Evolutionary conservation across 768 basidiomycete species (phyloP), one percentile per base, ranked within the genome.

Genomic region (Termitomyces sp.): DNA sequence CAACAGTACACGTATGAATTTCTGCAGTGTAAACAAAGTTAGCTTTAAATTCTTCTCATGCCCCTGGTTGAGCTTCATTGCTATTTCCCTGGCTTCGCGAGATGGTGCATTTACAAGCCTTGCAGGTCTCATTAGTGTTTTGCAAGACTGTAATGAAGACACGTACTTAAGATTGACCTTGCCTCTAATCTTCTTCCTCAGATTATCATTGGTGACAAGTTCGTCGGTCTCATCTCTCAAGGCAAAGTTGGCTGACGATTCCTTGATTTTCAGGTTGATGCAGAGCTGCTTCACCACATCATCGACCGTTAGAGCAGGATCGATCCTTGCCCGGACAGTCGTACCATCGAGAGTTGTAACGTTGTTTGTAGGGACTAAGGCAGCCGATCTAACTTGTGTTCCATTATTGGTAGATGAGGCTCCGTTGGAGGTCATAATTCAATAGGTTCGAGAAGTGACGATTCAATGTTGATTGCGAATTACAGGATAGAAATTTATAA

Each of bases 281-380:
- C 91, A 92, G 10, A 94, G 80, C 69, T 92, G 90, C 56, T 83
- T 85, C 52, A 94, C 81, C 56, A 94, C 92, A 68, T 94, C 92
- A 53, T 89, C 85, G 52, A 92, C 92, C 6, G 87, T 84, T 32
- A 93, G 77, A 5, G 90, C 86, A 16, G 89, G 88, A 67, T 94
- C 92, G 62, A 94, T 94, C 58, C 92, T 84, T 11, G 90, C 86
- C 60, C 90, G 86, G 22, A 93, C 90, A 45, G 85, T 85, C 32
- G 80, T 64, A 44, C 90, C 90, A 20, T 90, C 86, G 56, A 79
- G 82, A 7, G 88, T 91, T 3, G 88, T 86, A 51, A 94, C 90
- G 56, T 80, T 90, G 71, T 94, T 94, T 10, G 92, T 94, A 8
- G 92, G 92, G 2, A 92, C 81, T 33, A 92, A 76, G 6, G 76